Conservation (phyloP, 306 rosid species). For the Malus fusca region DNA sequence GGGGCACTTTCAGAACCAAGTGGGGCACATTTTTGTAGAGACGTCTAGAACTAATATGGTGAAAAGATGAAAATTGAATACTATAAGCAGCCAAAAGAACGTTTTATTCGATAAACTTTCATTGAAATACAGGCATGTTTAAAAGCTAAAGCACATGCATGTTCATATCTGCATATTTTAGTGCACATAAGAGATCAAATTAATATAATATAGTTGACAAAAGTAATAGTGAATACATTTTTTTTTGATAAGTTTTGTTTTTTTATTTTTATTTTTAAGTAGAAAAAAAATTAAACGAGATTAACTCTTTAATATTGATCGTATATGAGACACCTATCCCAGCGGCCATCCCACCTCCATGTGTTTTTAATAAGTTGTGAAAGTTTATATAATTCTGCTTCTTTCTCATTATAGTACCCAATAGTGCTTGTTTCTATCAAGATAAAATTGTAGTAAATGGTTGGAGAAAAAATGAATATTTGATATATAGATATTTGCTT, state of each 20-base stretch:
- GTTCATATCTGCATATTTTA: neutral
- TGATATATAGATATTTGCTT: no score
- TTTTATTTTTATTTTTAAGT: no score
- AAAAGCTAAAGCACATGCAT: neutral
- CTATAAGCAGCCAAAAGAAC: neutral
- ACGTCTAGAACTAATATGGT: neutral
- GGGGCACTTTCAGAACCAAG: neutral
- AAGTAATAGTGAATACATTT: no score
- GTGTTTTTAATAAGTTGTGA: neutral
- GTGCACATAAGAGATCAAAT: neutral
- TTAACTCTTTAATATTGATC: no score
- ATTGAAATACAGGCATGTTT: neutral
- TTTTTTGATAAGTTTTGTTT: no score
- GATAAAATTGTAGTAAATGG: neutral
- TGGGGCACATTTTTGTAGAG: no score
- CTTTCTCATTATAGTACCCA: neutral
- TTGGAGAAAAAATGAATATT: neutral
- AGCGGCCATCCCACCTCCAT: neutral
- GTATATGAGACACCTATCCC: neutral
- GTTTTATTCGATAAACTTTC: neutral
- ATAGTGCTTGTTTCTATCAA: neutral
- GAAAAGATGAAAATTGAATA: neutral
- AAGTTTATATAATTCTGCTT: no score
- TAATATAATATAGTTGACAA: neutral
- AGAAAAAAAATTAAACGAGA: no score